Evolutionary conservation across 2,329 filamentous ascomycete species (phyloP).

Genomic region (Penicillium sp.): DNA sequence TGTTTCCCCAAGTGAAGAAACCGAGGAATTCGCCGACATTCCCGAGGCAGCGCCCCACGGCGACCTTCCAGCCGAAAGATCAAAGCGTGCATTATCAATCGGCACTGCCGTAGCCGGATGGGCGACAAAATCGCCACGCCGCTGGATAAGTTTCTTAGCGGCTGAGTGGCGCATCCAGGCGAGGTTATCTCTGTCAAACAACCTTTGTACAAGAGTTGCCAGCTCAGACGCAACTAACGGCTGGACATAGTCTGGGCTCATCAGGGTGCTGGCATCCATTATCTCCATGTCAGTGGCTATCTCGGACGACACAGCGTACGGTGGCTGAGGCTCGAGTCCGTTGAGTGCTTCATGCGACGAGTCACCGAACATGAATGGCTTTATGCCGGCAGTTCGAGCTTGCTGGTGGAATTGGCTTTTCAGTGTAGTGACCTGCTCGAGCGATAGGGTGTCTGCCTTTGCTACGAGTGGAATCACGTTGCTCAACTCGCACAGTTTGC

Average conservation of each 20-base stretch:
- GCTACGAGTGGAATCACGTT: conserved; percentile 83
- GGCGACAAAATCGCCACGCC: conserved; percentile 57
- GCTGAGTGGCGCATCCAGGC: conserved; percentile 78
- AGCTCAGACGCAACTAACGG: conserved; percentile 78
- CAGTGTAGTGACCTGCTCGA: conserved; percentile 55
- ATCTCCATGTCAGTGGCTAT: conserved; percentile 69
- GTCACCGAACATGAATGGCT: conserved; percentile 64
- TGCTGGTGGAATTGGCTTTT: conserved; percentile 53
- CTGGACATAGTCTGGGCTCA: conserved; percentile 86
- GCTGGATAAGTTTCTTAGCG: conserved; percentile 75
- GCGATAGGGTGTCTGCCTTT: conserved; percentile 67
- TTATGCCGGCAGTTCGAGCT: conserved; percentile 51
- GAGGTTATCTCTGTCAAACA: conserved; percentile 76
- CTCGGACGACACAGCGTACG: conserved; percentile 76
- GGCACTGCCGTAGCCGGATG: too few relatives aligned
- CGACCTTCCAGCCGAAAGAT: not conserved
- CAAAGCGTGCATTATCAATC: conserved; percentile 16
- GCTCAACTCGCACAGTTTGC: conserved; percentile 66
- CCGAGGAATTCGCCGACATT: conserved; percentile 27
- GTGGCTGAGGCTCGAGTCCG: conserved; percentile 40
- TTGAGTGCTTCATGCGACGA: conserved; percentile 25
- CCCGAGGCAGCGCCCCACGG: conserved; percentile 21
- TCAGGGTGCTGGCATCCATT: conserved; percentile 90
- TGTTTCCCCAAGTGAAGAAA: conserved; percentile 25
- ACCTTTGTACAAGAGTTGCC: conserved; percentile 60